phyloP scores from a whole-genome alignment of 1,284 basidiomycete species.

The Ustilago nuda region DNA sequence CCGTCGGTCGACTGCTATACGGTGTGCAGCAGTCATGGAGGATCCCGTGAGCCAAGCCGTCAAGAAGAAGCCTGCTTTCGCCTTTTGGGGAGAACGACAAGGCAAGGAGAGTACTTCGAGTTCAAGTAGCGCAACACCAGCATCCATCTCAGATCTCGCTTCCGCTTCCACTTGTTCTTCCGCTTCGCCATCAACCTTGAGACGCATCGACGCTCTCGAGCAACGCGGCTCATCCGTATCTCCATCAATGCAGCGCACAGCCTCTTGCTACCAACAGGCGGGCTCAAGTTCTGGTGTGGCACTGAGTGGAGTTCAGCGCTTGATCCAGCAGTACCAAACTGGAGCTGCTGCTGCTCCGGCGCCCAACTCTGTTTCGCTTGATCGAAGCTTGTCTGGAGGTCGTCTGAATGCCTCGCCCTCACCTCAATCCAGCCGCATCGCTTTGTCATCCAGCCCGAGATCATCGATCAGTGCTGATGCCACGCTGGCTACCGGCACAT shows the following conservation, averaged over 20 bases:
- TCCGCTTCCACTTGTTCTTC: conserved; percentile 1
- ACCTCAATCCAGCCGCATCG: conserved; percentile 8
- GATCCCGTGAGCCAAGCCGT: conserved; percentile 25
- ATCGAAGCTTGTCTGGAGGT: conserved; percentile 18
- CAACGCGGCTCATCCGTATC: conserved; percentile 11
- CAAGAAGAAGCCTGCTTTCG: conserved; percentile 47
- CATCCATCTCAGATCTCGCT: background rate
- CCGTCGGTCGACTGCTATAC: background rate
- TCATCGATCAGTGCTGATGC: background rate
- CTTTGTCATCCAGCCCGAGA: background rate
- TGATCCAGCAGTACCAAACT: conserved; percentile 45
- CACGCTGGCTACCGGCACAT: background rate
- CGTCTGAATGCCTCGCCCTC: conserved; percentile 7
- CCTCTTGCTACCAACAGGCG: conserved; percentile 8
- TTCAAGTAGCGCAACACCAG: conserved; percentile 5
- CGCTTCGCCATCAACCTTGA: conserved; percentile 15
- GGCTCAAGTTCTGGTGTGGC: background rate
- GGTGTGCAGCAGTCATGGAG: conserved; percentile 30
- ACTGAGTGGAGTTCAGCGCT: conserved; percentile 41
- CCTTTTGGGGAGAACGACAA: conserved; percentile 45
- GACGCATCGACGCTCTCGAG: conserved; percentile 18
- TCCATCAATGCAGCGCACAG: conserved; percentile 13
- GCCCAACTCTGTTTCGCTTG: conserved; percentile 12
- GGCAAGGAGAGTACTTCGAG: conserved; percentile 22
- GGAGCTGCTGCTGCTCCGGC: conserved; percentile 6